phyloP scores from a whole-genome alignment of 73 alveolate species.

The Paramecium octaurelia region DNA sequence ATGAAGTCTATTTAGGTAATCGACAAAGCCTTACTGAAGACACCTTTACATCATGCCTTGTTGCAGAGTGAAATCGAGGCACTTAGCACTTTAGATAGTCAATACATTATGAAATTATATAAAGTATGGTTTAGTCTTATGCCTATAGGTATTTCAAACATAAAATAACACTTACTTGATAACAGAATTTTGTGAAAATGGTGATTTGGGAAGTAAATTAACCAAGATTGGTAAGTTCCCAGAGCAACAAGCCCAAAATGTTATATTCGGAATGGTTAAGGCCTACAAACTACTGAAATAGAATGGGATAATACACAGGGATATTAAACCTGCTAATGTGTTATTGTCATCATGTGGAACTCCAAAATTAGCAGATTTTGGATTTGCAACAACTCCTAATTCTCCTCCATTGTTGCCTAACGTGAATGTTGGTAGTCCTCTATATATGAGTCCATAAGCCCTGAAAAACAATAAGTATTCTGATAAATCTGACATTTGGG shows the following conservation, averaged over 20 bases:
- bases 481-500: slow-evolving; percentile 61
- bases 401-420: slow-evolving; percentile 51
- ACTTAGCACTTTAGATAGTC: not conserved
- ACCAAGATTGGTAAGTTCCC: slow-evolving; percentile 52
- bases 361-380: slow-evolving; percentile 64
- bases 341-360: slow-evolving; percentile 58
- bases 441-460: slow-evolving; percentile 82
- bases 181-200: slow-evolving; percentile 62
- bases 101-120: slow-evolving; percentile 30
- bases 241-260: slow-evolving; percentile 42
- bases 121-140: not conserved
- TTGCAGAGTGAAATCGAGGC: slow-evolving; percentile 29
- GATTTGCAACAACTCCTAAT: slow-evolving; percentile 53
- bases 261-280: slow-evolving; percentile 18
- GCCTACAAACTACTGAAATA: slow-evolving; percentile 48
- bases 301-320: slow-evolving; percentile 64
- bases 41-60: slow-evolving; percentile 48
- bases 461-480: slow-evolving; percentile 52
- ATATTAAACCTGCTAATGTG: slow-evolving; percentile 66
- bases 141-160: slow-evolving; percentile 43
- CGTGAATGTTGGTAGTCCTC: slow-evolving; percentile 84
- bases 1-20: slow-evolving; percentile 48
- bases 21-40: slow-evolving; percentile 23
- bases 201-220: slow-evolving; percentile 44
- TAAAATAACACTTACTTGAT: slow-evolving; percentile 57